Evolutionary conservation across 1,284 basidiomycete species (phyloP).

Genomic region (Melampsora larici-populina): DNA sequence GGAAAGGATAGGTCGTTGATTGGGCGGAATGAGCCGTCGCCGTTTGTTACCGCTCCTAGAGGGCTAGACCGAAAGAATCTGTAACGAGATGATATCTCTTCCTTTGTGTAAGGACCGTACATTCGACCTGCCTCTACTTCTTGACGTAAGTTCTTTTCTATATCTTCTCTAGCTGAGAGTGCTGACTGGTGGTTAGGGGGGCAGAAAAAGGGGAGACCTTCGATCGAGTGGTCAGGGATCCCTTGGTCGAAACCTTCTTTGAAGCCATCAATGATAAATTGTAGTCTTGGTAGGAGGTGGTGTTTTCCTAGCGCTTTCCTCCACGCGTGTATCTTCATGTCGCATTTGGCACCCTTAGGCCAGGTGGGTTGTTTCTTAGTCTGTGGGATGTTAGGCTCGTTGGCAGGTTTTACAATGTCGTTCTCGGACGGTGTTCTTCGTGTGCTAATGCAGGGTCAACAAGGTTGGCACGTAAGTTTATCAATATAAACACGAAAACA

Average conservation of each 20-base stretch:
- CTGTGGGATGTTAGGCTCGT: no score
- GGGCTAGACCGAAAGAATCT: background rate
- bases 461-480: no score
- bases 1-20: conserved; percentile 1
- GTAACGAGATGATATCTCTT: background rate
- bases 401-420: no score
- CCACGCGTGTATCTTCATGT: conserved; percentile 6
- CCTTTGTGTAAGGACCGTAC: no score
- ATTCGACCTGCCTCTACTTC: no score
- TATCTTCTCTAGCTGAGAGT: background rate
- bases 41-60: background rate
- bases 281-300: background rate
- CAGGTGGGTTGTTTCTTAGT: no score
- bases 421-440: no score
- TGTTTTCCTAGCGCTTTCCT: background rate
- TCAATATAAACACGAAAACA: no score
- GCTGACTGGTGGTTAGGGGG: background rate
- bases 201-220: background rate
- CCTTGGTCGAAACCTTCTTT: no score
- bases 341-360: background rate
- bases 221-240: background rate
- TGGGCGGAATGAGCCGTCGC: background rate
- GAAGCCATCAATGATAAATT: background rate
- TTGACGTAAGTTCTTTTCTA: background rate
- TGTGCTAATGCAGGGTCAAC: no score